Percentiles rank a stretch among this genome's conserved stretches.
phyloP scores from a whole-genome alignment of 345 rosid genomes.

The Carallia pectinifolia region DNA sequence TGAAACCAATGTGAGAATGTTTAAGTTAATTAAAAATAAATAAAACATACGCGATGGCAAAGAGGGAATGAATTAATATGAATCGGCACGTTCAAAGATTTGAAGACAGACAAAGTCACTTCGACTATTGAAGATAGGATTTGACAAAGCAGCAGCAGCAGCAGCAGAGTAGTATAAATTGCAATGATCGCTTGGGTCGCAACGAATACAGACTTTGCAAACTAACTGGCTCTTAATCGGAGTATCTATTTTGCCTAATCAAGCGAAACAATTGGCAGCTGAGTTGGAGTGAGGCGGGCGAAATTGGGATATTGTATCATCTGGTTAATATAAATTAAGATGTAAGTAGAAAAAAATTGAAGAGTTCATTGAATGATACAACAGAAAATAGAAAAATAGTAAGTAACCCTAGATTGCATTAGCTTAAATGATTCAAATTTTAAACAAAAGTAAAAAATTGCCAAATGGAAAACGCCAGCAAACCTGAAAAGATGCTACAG shows the following conservation, averaged over 20 bases:
- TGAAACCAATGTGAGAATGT: background rate
- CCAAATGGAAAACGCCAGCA: conserved; percentile 7
- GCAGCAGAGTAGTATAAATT: background rate
- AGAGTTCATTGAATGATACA: background rate
- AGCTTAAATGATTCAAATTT: background rate
- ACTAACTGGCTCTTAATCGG: background rate
- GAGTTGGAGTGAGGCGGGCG: no score
- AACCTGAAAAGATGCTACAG: conserved; percentile 17
- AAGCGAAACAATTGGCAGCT: background rate
- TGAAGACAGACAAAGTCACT: background rate
- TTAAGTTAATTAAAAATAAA: background rate
- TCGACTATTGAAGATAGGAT: background rate
- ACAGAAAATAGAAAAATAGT: background rate
- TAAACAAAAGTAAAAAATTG: background rate
- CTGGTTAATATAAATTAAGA: background rate
- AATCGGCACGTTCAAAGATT: background rate
- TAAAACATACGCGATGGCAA: no score
- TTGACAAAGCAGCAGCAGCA: background rate
- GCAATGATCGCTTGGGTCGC: background rate
- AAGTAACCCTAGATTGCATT: conserved; percentile 15
- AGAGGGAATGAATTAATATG: background rate
- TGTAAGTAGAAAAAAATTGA: background rate
- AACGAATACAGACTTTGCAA: background rate
- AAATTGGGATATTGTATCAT: background rate
- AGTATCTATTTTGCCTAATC: background rate